Conservation (phyloP, 208 protist species). For the Trypanosoma boissoni region DNA sequence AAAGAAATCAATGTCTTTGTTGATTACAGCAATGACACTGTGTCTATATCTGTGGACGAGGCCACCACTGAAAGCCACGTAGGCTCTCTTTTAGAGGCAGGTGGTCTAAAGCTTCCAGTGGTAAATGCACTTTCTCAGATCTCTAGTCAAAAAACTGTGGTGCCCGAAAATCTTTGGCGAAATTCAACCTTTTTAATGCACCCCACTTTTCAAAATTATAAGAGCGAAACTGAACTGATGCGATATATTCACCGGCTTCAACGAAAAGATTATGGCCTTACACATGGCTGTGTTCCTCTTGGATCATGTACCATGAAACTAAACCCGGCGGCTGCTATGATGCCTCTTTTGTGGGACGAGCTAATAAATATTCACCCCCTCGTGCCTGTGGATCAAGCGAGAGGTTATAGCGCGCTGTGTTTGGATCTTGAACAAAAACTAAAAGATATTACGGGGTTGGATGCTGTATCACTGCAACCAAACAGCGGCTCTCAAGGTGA, state of each 20-base stretch:
- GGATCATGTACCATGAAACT: conserved; percentile 99
- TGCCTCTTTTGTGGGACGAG: conserved; percentile 93
- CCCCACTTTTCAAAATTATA: conserved; percentile 95
- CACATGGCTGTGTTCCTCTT: conserved; percentile 96
- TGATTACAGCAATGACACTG: conserved; percentile 35
- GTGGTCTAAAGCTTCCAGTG: conserved; percentile 58
- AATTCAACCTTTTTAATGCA: conserved; percentile 88
- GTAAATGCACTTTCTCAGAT: conserved; percentile 42
- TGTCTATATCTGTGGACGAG: conserved; percentile 95
- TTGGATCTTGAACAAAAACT: conserved; percentile 84
- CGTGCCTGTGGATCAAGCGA: conserved; percentile 88
- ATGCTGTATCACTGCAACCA: conserved; percentile 94
- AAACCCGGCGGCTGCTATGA: conserved; percentile 96
- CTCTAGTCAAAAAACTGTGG: conserved; percentile 30
- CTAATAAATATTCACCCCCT: conserved; percentile 95
- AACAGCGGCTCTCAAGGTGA: conserved; percentile 97
- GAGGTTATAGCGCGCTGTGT: conserved; percentile 80
- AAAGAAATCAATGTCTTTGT: conserved; percentile 92
- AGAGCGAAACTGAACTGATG: conserved; percentile 95
- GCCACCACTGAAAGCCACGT: conserved; percentile 86
- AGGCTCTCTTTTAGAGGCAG: conserved; percentile 59
- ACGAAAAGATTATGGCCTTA: conserved; percentile 93
- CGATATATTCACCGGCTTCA: conserved; percentile 96
- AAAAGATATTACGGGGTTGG: conserved; percentile 95
- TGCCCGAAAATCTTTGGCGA: conserved; percentile 59